Evolutionary conservation across 2,329 filamentous ascomycete genomes (phyloP).

Genomic region (Aspergillus piperis): DNA sequence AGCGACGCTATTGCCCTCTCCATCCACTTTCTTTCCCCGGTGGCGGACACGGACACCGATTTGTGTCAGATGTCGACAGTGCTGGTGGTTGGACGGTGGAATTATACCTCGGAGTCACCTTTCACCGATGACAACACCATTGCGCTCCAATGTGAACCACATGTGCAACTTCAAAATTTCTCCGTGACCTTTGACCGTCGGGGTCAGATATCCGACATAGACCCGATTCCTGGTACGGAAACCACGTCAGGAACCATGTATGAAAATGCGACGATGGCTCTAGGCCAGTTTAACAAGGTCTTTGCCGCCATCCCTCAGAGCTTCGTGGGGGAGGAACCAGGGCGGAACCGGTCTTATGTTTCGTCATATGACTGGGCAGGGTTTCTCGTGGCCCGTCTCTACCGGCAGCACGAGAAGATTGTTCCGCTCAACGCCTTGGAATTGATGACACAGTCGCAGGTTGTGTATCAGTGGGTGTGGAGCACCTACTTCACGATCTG

Average conservation of each 20-base stretch:
- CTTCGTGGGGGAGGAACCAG: conserved; percentile 30
- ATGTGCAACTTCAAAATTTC: conserved; percentile 26
- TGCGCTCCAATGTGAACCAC: conserved; percentile 36
- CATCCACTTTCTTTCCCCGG: conserved; percentile 37
- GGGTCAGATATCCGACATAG: conserved; percentile 28
- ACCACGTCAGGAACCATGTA: conserved; percentile 32
- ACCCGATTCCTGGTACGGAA: conserved; percentile 19
- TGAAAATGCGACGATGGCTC: conserved; percentile 35
- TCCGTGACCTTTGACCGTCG: conserved; percentile 31
- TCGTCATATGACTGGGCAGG: conserved; percentile 40
- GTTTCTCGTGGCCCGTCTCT: conserved; percentile 36
- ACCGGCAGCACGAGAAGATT: conserved; percentile 29
- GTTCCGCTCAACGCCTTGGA: conserved; percentile 24
- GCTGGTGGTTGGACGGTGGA: conserved; percentile 36
- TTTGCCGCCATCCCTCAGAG: conserved; percentile 38
- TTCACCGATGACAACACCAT: conserved; percentile 32
- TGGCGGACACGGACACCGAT: conserved; percentile 22
- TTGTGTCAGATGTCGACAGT: conserved; percentile 36
- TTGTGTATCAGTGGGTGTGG: conserved; percentile 39
- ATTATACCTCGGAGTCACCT: conserved; percentile 28
- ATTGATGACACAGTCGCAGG: conserved; percentile 29
- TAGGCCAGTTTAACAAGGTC: conserved; percentile 40
- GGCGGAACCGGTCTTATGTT: conserved; percentile 27
- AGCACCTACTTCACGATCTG: conserved; percentile 40
- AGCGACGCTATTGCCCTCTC: conserved; percentile 31